Base-by-base conservation (phyloP, 2,329 filamentous ascomycete genomes). In the Pleoardoris graminearum region DNA sequence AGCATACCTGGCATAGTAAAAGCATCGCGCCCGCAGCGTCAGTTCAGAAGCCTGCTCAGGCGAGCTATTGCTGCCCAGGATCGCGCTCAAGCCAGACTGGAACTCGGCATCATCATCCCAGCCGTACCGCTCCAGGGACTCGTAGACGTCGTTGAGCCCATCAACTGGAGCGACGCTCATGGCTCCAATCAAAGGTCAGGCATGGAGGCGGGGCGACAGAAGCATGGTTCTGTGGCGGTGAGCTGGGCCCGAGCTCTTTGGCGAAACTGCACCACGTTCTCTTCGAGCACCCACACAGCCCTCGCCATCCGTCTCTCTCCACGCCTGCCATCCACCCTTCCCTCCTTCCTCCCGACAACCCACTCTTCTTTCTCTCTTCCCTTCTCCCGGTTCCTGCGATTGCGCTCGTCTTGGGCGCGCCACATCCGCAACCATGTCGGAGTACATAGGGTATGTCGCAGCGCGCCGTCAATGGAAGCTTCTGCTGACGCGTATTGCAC, bases 31-130 rank as follows among this genome's bases (percentile, higher is more conserved):
- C 59, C 86, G 83, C 50, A 85, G 76, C 25, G 84, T 84, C 55
- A 89, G 68, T 58, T 86, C 79, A 64, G 80, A 66, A 49, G 78
- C 63, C 74, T 84, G 73, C 67, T 83, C 73, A 58, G 83, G 73
- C 63, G 81, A 69, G 70, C 80, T 79, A 50, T 81, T 77, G 19
- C 74, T 79, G 55, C 85, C 84, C 42, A 89, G 77, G 58, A 89
- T 88, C 53, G 85, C 84, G 55, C 77, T 76, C 42, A 89, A 79
- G 43, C 86, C 86, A 42, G 81, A 85, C 74, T 89, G 84, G 65
- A 90, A 91, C 58, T 84, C 83, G 46, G 79, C 77, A 71, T 91
- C 88, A 55, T 81, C 80, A 54, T 79, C 79, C 87, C 87, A 91
- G 16, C 82, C 79, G 65, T 90, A 90, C 21, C 75, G 73, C 62